Base-by-base conservation (phyloP, 306 rosid species). In the Trifolium fragiferum region DNA sequence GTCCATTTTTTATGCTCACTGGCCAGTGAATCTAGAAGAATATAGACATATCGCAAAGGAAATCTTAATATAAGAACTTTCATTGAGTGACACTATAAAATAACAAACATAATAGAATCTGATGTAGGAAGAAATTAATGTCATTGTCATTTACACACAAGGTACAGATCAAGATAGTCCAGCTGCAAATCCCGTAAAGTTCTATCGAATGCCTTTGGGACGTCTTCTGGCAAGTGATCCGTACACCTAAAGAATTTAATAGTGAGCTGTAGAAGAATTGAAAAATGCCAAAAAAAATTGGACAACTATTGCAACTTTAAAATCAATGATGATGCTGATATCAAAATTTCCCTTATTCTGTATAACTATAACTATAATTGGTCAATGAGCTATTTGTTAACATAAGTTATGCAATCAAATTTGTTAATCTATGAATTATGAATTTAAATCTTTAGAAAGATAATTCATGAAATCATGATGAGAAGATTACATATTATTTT, bases 21-120 rank as follows among this genome's bases (percentile, higher is more conserved):
- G 96, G 93, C 90, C 91, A 85, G 61, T 88, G 93, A 23, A 89
- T 87, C 90, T 88, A 53, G 20, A 71, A 32, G 25, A 63, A 58
- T 33, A 63, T 59, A 59, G 6, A 37, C 10, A 27, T 10, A 57
- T 44, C 41, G 37, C 9, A 62, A 77, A 40, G 13, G 16, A 53
- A 68, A 44, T 68, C 38, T 59, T 44, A 30, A 62, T 35, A 32
- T 43, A 30, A 73, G 50, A 68, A 63, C 43, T 37, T 4, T 12
- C 20, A 11, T 21, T 32, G 27, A 65, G 46, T n/a, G 27, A 58
- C 5, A 66, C 9, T 33, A 60, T 66, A 71, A 33, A 4, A 25
- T 38, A 72, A 12, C 13, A 43, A 78, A 73, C 41, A 61, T 8
- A 51, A 41, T 2, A 44, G 38, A 14, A 77, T 68, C 15, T 74